A percentile compares a stretch with the other conserved stretches of the same genome.
phyloP scores from a whole-genome alignment of 2,329 filamentous ascomycete genomes.

The Scedosporium apiospermum region DNA sequence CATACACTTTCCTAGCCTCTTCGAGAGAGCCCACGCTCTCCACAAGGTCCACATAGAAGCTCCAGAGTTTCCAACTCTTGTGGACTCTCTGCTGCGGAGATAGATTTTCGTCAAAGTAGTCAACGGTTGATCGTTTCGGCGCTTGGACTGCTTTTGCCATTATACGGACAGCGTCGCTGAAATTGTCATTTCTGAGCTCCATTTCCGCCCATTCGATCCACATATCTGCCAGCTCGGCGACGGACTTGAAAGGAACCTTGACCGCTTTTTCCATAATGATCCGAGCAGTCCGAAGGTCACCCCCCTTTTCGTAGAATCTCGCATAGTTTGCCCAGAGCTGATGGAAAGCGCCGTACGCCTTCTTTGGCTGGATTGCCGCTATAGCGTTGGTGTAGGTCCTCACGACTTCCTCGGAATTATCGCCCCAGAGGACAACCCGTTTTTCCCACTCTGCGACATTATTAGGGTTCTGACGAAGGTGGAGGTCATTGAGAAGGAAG shows the following conservation, averaged over 20 bases:
- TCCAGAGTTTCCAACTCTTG: constrained; percentile 99
- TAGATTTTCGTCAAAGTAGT: constrained; percentile 94
- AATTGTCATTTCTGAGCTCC: constrained; percentile 92
- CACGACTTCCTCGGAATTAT: constrained; percentile 84
- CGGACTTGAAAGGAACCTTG: constrained; percentile 95
- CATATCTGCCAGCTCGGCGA: constrained; percentile 93
- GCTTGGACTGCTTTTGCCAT: constrained; percentile 97
- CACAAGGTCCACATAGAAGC: constrained; percentile 96
- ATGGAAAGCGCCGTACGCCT: constrained; percentile 86
- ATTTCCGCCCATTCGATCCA: constrained; percentile 99
- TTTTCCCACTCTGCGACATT: constrained; percentile 98
- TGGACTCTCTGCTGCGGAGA: constrained; percentile 94
- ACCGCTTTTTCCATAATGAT: constrained; percentile 97
- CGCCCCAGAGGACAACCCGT: constrained; percentile 86
- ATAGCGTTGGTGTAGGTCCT: constrained; percentile 94
- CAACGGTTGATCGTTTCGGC: constrained; percentile 95
- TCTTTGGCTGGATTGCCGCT: constrained; percentile 85
- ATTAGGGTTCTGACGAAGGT: constrained; percentile 90
- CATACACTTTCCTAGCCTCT: constrained; percentile 89
- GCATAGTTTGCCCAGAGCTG: constrained; percentile 95
- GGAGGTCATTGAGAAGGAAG: constrained; percentile 91
- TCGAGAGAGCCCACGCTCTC: constrained; percentile 88
- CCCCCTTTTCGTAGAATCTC: constrained; percentile 88
- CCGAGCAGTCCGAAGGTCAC: constrained; percentile 74
- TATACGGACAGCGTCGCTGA: constrained; percentile 86